Evolutionary conservation across 495 filamentous ascomycete genomes (phyloP), one percentile per base, ranked within the genome.

Genomic region (Clavariopsis aquatica): DNA sequence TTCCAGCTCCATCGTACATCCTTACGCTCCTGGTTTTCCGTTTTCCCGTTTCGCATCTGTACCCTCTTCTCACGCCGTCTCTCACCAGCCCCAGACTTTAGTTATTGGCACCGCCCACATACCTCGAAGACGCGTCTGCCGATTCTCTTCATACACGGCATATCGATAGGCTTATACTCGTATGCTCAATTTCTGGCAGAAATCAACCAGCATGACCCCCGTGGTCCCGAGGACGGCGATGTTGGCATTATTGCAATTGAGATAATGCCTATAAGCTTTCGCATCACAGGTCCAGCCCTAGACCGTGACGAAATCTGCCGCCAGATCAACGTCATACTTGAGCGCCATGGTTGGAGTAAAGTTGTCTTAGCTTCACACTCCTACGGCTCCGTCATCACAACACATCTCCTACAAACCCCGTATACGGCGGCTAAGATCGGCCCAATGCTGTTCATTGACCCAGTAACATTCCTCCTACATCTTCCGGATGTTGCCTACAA

Each of bases 401-500:
- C 85, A 20, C 84, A 87, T 69, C 77, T 89, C n/a, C 71, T 89
- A 10, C 78, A 81, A 26, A 77, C 75, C 7, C 71, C 73, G 0
- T 59, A 49, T 8, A 68, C 84, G 8, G 73, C 74, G 26, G 57
- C 67, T 10, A 75, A 77, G 12, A 80, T 87, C 20, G 73, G 75
- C 6, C 75, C 81, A 2, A 58, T 82, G 1, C 68, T 89, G 7
- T 74, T 89, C 22, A 78, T 89, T 28, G 87, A 89, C 70, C 87
- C 87, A 0, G 84, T 89, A n/a, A 81, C 80, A 4, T 78, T 89
- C 28, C 66, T 88, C 22, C 76, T 89, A 31, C 87, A 89, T 71
- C 73, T 87, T 12, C 87, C 87, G 24, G 80, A 87, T 62, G 84
- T 89, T 43, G 85, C 85, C n/a, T 89, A 85, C 78, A 89, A 89